phyloP scores from a whole-genome alignment of 768 basidiomycete species.

The Lactifluus hygrophoroides region DNA sequence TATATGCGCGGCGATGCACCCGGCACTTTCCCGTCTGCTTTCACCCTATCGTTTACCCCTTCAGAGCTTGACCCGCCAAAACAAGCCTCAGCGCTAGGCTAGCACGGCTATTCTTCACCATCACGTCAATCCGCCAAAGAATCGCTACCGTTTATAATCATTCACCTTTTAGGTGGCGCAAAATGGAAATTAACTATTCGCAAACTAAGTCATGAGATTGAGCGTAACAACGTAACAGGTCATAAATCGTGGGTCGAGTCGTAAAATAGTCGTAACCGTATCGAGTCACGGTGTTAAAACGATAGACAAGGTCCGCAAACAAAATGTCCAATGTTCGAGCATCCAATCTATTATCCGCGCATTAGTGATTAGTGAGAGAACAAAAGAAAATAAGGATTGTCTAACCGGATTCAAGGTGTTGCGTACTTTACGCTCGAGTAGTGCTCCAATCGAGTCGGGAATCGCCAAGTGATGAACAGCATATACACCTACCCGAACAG shows the following conservation, averaged over 20 bases:
- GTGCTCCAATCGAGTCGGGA: constrained; percentile 59
- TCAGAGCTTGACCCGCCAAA: constrained; percentile 16
- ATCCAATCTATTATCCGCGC: constrained; percentile 27
- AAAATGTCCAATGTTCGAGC: neutral
- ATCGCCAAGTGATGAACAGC: constrained; percentile 70
- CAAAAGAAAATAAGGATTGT: neutral
- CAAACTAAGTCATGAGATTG: constrained; percentile 13
- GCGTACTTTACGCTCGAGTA: constrained; percentile 58
- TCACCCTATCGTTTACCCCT: constrained; percentile 15
- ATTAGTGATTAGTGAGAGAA: neutral
- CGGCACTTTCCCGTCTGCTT: constrained; percentile 11
- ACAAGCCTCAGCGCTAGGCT: constrained; percentile 10
- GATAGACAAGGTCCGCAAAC: constrained; percentile 27
- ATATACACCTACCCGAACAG: constrained; percentile 49
- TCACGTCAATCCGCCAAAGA: constrained; percentile 18
- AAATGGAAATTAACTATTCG: constrained; percentile 10
- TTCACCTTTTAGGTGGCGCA: constrained; percentile 8
- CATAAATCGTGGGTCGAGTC: constrained; percentile 24
- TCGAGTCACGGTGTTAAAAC: constrained; percentile 26
- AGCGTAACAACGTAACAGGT: constrained; percentile 17
- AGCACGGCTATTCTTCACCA: constrained; percentile 9
- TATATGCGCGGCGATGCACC: constrained; percentile 18
- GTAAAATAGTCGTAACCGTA: constrained; percentile 25
- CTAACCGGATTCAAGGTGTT: constrained; percentile 47
- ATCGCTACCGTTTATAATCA: neutral